Evolutionary conservation across 768 basidiomycete genomes (phyloP).

Genomic region (Lactarius vividus): DNA sequence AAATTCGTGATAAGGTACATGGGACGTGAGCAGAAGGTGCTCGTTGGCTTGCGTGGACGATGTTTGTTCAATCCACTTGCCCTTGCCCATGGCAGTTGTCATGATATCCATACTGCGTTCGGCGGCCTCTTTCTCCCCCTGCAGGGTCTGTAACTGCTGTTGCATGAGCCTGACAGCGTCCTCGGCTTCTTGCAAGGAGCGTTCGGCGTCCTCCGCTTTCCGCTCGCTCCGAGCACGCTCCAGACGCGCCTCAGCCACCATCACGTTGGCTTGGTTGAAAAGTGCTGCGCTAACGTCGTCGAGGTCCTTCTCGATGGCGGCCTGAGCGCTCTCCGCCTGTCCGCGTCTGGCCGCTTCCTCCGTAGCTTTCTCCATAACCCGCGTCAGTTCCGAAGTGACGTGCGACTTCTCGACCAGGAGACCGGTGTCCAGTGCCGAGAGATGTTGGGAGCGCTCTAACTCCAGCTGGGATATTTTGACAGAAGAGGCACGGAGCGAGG

Average conservation of each 20-base stretch:
- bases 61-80: slow-evolving; percentile 58
- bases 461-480: slow-evolving; percentile 78
- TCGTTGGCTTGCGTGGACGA: slow-evolving; percentile 29
- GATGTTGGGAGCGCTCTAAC: slow-evolving; percentile 80
- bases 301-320: slow-evolving; percentile 87
- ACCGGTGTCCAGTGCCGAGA: slow-evolving; percentile 87
- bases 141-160: slow-evolving; percentile 73
- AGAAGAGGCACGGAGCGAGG: slow-evolving; percentile 55
- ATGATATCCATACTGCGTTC: slow-evolving; percentile 53
- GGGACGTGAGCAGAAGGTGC: slow-evolving; percentile 57
- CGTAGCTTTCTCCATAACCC: slow-evolving; percentile 92
- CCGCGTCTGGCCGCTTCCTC: slow-evolving; percentile 91
- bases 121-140: slow-evolving; percentile 61
- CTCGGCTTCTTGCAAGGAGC: slow-evolving; percentile 77
- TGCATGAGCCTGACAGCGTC: slow-evolving; percentile 85
- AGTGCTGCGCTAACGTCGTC: slow-evolving; percentile 90
- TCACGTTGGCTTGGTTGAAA: slow-evolving; percentile 91
- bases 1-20: slow-evolving; percentile 80
- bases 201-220: slow-evolving; percentile 74
- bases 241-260: slow-evolving; percentile 94
- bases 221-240: slow-evolving; percentile 63
- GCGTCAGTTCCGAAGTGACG: slow-evolving; percentile 87
- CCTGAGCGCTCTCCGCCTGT: slow-evolving; percentile 80
- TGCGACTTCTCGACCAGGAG: slow-evolving; percentile 88
- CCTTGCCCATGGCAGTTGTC: slow-evolving; percentile 56